Base-by-base conservation (phyloP, 805 yeast genomes). In the Diddensiella caesifluorescens region DNA sequence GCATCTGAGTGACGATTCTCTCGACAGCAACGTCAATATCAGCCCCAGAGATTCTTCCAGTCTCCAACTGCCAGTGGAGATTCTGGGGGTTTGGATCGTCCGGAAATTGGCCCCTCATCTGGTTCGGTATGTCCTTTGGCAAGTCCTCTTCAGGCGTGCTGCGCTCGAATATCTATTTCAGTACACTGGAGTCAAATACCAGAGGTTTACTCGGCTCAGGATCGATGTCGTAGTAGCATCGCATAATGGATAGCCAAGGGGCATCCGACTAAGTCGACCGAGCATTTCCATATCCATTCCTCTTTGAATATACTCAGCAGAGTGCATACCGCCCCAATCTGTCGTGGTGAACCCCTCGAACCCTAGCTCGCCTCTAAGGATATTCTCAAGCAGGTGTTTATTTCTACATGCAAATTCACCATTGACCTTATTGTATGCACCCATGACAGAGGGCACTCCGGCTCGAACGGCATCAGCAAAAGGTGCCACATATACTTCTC, bases 271-370 rank as follows among this genome's bases (percentile, higher is more conserved):
- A 23, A 7, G 10, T 23, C 27, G 10, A 18, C 37, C 37, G 9
- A 23, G 37, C 82, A 78, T 76, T 4, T 73, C 64, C 80, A 78
- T 74, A 58, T 78, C 83, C 26, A 76, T 58, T 2, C 83, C 83
- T 1, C 80, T 69, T 19, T 74, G 58, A 0, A 74, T 77, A 0
- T 78, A 68, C 37, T 68, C 65, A 5, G 76, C 82, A 48, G 73
- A 77, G 45, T 73, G 79, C 15, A 13, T 29, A 3, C 79, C 82
- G n/a, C 73, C 75, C 80, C 82, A 76, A 52, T 77, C 83, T 22
- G 78, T 68, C 41, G 76, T 70, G 15, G 77, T 77, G 56, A 74
- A 77, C 0, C 83, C 83, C 60, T 77, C 80, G 50, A 77, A 78
- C 0, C 81, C 81, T 35, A 77, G 59, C 55, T 78, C 82, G 28